These are phyloP conservation scores for Taxawa tesnikishii DNA, from an alignment of 2,329 filamentous ascomycete species.

Conservation along the genomic window DNA sequence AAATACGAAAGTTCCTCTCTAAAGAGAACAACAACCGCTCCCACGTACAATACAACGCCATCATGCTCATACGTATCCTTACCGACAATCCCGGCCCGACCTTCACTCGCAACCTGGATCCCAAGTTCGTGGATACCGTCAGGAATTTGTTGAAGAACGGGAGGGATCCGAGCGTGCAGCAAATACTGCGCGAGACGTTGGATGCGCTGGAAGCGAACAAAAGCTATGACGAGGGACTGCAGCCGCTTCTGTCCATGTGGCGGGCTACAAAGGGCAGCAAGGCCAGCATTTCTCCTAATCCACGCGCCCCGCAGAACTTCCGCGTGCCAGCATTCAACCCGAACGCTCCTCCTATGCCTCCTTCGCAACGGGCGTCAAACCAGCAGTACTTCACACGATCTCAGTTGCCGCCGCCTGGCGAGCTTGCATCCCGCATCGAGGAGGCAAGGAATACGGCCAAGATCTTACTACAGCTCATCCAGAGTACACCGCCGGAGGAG, in stretches of 20 bases:
- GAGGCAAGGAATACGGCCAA: conserved; percentile 86
- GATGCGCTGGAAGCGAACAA: conserved; percentile 65
- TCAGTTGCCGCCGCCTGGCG: conserved; percentile 51
- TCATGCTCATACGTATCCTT: conserved; percentile 90
- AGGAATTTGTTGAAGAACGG: conserved; percentile 63
- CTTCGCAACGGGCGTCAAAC: background rate
- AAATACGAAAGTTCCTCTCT: conserved; percentile 73
- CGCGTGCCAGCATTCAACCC: conserved; percentile 1
- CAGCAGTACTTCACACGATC: conserved; percentile 2
- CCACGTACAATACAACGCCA: conserved; percentile 82
- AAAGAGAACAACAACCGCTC: conserved; percentile 50
- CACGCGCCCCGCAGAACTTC: conserved; percentile 21
- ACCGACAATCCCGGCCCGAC: conserved; percentile 80
- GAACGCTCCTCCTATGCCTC: conserved; percentile 29
- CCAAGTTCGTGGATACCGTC: conserved; percentile 64
- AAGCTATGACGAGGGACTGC: conserved; percentile 60
- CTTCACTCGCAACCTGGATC: conserved; percentile 84
- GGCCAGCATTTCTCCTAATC: conserved; percentile 11
- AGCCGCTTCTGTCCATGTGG: conserved; percentile 73
- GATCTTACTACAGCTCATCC: conserved; percentile 81
- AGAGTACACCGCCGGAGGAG: conserved; percentile 68
- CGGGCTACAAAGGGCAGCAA: conserved; percentile 59
- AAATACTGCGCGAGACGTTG: conserved; percentile 78
- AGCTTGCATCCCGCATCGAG: conserved; percentile 73
- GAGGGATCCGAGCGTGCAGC: conserved; percentile 64